phyloP scores from a whole-genome alignment of 2,329 filamentous ascomycete genomes.

The Aspergillus fumigatiaffinis region DNA sequence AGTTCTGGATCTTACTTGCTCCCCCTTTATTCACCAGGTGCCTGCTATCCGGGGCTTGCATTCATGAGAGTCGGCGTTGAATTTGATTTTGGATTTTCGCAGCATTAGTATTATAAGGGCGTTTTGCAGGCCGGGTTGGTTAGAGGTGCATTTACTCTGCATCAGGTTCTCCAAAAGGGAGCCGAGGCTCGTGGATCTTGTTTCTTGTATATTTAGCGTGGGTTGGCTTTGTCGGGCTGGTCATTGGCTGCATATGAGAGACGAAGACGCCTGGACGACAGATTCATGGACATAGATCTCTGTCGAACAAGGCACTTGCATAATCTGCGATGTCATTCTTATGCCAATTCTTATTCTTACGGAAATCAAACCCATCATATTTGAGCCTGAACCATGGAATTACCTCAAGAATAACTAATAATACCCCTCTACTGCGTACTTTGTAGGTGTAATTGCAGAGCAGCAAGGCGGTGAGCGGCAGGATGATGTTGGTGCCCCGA shows the following conservation, averaged over 20 bases:
- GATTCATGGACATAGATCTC: constrained; percentile 20
- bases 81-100: constrained; percentile 9
- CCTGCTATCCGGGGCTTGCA: constrained; percentile 5
- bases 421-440: no score
- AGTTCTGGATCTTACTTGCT: constrained; percentile 2
- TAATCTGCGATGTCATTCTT: constrained; percentile 16
- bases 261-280: constrained; percentile 13
- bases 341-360: constrained; percentile 8
- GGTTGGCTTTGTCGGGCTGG: constrained; percentile 18
- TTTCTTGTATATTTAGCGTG: constrained; percentile 39
- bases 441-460: background rate
- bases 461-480: constrained; percentile 7
- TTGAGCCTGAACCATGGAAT: no score
- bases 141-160: constrained; percentile 24
- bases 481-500: constrained; percentile 1
- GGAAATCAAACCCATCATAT: background rate
- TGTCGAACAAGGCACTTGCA: constrained; percentile 12
- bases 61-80: constrained; percentile 19
- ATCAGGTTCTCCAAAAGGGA: constrained; percentile 18
- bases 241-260: constrained; percentile 16
- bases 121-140: constrained; percentile 22
- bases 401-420: no score
- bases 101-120: constrained; percentile 24
- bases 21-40: constrained; percentile 1
- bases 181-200: constrained; percentile 22